phyloP scores from a whole-genome alignment of 1,284 basidiomycete species.

The Ustilago esculenta region DNA sequence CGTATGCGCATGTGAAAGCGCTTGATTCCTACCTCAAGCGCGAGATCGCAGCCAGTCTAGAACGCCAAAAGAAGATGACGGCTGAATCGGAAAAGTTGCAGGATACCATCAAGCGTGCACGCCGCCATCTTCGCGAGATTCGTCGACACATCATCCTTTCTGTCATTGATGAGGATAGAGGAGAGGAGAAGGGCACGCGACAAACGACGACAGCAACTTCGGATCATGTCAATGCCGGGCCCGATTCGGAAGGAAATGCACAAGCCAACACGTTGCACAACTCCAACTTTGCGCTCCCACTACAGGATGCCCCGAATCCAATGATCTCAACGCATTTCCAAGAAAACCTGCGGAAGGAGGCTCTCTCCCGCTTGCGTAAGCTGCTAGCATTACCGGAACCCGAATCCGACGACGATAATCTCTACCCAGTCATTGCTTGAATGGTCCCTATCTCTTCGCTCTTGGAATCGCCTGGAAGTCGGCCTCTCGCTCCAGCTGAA shows the following conservation, averaged over 20 bases:
- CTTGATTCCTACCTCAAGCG: conserved; percentile 37
- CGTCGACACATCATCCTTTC: conserved; percentile 24
- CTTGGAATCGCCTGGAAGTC: no score
- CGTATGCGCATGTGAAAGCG: conserved; percentile 50
- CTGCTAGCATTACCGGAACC: conserved; percentile 34
- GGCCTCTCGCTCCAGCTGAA: no score
- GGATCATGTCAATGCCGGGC: no score
- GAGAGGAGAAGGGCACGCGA: background rate
- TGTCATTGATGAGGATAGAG: conserved; percentile 14
- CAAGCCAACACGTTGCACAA: background rate
- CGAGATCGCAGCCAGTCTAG: conserved; percentile 41
- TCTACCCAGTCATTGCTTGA: conserved; percentile 41
- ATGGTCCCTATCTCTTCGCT: no score
- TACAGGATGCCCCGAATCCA: conserved; percentile 27
- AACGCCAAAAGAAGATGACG: conserved; percentile 36
- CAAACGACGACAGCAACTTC: background rate
- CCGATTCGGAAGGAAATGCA: background rate
- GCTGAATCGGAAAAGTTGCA: conserved; percentile 26
- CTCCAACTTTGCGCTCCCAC: no score
- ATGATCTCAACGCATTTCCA: conserved; percentile 41
- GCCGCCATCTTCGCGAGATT: conserved; percentile 13
- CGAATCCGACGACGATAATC: conserved; percentile 45
- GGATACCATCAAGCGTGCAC: conserved; percentile 11
- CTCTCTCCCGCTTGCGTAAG: conserved; percentile 20
- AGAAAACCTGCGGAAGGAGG: conserved; percentile 39